Conservation (phyloP, 345 rosid genomes). For the Eucalyptus victrix region DNA sequence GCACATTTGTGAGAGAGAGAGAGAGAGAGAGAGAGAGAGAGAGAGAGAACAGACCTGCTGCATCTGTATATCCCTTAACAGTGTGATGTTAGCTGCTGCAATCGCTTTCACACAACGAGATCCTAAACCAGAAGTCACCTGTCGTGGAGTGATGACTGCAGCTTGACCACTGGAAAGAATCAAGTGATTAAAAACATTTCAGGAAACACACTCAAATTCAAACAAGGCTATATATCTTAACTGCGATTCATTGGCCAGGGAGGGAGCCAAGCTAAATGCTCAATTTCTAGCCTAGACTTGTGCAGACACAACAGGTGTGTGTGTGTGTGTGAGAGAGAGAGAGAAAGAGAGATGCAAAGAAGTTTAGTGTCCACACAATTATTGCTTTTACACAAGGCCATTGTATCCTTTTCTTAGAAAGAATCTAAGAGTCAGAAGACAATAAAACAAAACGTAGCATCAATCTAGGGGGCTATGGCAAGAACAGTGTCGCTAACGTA, state of each 20-base stretch:
- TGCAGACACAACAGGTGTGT: neutral
- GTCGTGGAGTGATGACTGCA: constrained; percentile 97
- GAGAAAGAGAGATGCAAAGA: too few species aligned
- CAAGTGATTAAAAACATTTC: neutral
- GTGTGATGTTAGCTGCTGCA: constrained; percentile 99
- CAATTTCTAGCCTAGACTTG: neutral
- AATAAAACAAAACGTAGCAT: too few species aligned
- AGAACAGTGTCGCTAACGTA: too few species aligned
- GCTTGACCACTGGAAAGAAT: constrained; percentile 76
- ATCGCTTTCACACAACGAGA: constrained; percentile 78
- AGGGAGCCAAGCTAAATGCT: neutral
- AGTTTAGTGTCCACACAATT: too few species aligned
- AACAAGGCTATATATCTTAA: neutral
- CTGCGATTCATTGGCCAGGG: neutral
- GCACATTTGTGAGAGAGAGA: neutral
- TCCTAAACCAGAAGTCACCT: constrained; percentile 74
- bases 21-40: neutral
- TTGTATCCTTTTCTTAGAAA: too few species aligned
- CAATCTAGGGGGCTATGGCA: too few species aligned
- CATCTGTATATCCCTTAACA: constrained; percentile 88
- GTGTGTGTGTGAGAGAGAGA: too few species aligned
- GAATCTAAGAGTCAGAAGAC: too few species aligned
- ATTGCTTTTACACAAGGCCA: too few species aligned
- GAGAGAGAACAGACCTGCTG: constrained; percentile 43
- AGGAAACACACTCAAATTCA: neutral